Conservation (phyloP, 108 stramenopile genomes). For the Discostella pseudostelligera region DNA sequence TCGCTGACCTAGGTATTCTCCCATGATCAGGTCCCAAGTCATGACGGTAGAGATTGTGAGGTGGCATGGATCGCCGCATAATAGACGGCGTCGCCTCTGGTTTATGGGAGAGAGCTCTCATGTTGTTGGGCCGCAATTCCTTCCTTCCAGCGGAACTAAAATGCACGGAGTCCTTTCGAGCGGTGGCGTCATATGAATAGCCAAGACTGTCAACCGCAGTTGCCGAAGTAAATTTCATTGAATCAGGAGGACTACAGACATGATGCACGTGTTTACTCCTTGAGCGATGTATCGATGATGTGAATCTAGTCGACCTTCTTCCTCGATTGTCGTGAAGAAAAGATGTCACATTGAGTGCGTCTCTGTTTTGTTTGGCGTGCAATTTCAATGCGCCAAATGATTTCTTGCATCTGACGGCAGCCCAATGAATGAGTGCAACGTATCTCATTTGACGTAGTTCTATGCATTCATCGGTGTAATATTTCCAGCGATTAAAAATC, state of each 20-base stretch:
- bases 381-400: constrained; percentile 17
- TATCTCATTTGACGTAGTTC: constrained; percentile 10
- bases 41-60: neutral
- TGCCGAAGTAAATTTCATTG: neutral
- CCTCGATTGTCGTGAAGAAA: neutral
- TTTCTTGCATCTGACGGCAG: constrained; percentile 3
- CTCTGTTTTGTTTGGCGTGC: constrained; percentile 18
- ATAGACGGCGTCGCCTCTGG: neutral
- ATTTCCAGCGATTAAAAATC: constrained; percentile 38
- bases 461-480: constrained; percentile 21
- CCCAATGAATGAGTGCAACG: constrained; percentile 37
- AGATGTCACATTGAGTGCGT: neutral
- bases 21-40: neutral
- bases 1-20: neutral
- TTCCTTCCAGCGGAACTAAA: neutral
- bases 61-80: neutral
- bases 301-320: neutral
- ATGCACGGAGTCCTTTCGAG: neutral
- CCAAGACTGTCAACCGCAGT: no score
- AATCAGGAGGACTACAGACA: neutral
- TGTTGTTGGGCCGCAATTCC: neutral
- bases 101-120: neutral
- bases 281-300: neutral
- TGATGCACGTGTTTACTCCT: neutral
- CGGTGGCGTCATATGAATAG: no score